phyloP scores from a whole-genome alignment of 176 grass and related monocot genomes.

The Bothriochloa decipiens region DNA sequence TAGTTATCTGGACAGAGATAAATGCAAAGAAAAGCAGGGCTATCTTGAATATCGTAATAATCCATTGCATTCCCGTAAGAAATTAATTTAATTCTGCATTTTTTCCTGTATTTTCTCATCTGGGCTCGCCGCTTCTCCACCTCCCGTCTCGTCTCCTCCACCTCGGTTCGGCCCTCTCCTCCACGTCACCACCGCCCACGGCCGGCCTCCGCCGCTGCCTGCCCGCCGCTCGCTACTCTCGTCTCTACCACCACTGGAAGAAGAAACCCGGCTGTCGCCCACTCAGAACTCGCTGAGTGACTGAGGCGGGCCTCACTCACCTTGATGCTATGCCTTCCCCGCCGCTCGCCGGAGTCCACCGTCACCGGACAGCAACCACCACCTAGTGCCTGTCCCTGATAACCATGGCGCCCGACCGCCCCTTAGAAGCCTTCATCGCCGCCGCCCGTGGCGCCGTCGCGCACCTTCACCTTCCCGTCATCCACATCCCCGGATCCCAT shows the following conservation, averaged over 20 bases:
- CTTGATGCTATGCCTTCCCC: background rate
- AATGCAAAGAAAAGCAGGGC: background rate
- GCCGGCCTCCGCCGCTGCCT: background rate
- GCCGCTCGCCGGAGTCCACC: slow-evolving; percentile 26
- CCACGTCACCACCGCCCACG: background rate
- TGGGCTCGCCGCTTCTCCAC: slow-evolving; percentile 46
- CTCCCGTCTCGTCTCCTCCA: slow-evolving; percentile 26
- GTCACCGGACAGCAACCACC: background rate
- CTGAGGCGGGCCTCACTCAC: background rate
- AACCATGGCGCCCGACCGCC: slow-evolving; percentile 45
- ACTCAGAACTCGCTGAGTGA: background rate
- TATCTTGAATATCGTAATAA: background rate
- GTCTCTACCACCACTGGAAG: background rate
- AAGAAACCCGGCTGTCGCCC: background rate
- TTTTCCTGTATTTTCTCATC: background rate
- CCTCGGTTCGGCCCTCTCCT: background rate
- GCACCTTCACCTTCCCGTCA: slow-evolving; percentile 38
- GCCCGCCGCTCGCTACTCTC: background rate
- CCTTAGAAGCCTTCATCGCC: slow-evolving; percentile 35
- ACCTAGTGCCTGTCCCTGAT: background rate
- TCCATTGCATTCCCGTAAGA: background rate
- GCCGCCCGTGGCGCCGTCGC: slow-evolving; percentile 44
- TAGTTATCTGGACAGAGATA: background rate
- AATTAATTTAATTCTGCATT: background rate
- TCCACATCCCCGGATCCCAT: slow-evolving; percentile 37